Base-by-base conservation (phyloP, 345 rosid genomes). In the Sisymbrium altissimum region DNA sequence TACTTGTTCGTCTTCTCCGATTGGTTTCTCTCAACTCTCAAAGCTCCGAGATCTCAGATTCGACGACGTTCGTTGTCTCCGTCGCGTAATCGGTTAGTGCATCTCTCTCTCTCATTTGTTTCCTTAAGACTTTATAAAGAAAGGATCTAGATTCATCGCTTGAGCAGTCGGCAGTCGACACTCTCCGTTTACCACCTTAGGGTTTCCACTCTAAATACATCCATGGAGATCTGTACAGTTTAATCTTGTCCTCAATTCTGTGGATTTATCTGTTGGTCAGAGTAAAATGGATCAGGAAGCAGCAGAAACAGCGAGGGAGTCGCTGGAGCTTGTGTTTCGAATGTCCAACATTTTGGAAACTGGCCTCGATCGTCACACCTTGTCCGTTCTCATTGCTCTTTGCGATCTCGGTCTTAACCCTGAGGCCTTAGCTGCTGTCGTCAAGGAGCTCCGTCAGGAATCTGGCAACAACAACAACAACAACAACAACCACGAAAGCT, bases 341-440 rank as follows among this genome's bases (percentile, higher is more conserved):
- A 80, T 76, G 80, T 80, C 83, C 3, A 80, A 76, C 78, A 68
- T 80, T 3, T 66, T 80, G 33, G 81, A 80, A 19, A 76, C 81
- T 1, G 81, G 81, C 0, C 66, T 80, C 1, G 83, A 80, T 45
- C 72, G 83, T 14, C 81, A 76, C 30, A 68, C 78, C 11, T 57
- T 80, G 25, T 80, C 83, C 9, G 65, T 80, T 56, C 72, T 80
- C 17, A 72, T 77, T 32, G 83, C 83, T 44, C 83, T 80, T 13
- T 76, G 81, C 15, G 81, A 80, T 60, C 74, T 80, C 27, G 81
- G 83, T 64, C 72, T 80, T 30, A 80, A 80, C 78, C 83, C 81
- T 46, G 83, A 80, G 58, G 78, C 83, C 32, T 14, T 80, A 8
- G 83, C 83, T 68, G 74, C 83, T 76, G 59, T 76, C 43, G 78